A percentile compares a stretch with the other conserved stretches of the same genome.
phyloP scores from a whole-genome alignment of 495 filamentous ascomycete genomes.

The Pseudevernia furfuracea region DNA sequence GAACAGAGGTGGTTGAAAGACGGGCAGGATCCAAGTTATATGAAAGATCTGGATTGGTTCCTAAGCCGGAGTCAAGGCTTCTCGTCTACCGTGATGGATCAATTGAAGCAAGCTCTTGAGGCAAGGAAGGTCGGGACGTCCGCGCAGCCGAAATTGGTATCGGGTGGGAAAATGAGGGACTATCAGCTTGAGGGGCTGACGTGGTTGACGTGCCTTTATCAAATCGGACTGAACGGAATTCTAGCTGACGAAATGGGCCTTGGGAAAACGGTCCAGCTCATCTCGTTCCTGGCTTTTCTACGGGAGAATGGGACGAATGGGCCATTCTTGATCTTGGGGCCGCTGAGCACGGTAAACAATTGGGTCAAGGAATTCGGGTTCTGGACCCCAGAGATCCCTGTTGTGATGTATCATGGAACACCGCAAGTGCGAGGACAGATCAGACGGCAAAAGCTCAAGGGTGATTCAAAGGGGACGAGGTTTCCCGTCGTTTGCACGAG shows the following conservation, averaged over 20 bases:
- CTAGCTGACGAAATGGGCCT: slow-evolving; percentile 96
- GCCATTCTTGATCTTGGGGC: slow-evolving; percentile 83
- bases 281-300: slow-evolving; percentile 80
- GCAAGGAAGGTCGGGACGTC: slow-evolving; percentile 22
- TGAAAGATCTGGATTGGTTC: slow-evolving; percentile 26
- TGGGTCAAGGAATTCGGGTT: slow-evolving; percentile 93
- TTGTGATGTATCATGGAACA: slow-evolving; percentile 80
- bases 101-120: slow-evolving; percentile 25
- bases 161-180: slow-evolving; percentile 81
- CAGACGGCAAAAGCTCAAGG: slow-evolving; percentile 48
- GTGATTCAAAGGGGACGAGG: slow-evolving; percentile 50
- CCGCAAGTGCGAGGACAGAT: slow-evolving; percentile 67
- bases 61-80: slow-evolving; percentile 27
- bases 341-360: slow-evolving; percentile 84
- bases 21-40: slow-evolving; percentile 13
- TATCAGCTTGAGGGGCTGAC: slow-evolving; percentile 94
- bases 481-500: slow-evolving; percentile 91
- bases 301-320: slow-evolving; percentile 80
- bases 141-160: slow-evolving; percentile 69
- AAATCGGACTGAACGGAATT: slow-evolving; percentile 93
- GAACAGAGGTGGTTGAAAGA: slow-evolving; percentile 23
- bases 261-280: slow-evolving; percentile 92
- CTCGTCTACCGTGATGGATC: slow-evolving; percentile 26
- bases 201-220: slow-evolving; percentile 78
- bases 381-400: slow-evolving; percentile 82